These are phyloP conservation scores for Isabelozyma pseudorhagii DNA, from an alignment of 805 yeast species.

Conservation along the genomic window DNA sequence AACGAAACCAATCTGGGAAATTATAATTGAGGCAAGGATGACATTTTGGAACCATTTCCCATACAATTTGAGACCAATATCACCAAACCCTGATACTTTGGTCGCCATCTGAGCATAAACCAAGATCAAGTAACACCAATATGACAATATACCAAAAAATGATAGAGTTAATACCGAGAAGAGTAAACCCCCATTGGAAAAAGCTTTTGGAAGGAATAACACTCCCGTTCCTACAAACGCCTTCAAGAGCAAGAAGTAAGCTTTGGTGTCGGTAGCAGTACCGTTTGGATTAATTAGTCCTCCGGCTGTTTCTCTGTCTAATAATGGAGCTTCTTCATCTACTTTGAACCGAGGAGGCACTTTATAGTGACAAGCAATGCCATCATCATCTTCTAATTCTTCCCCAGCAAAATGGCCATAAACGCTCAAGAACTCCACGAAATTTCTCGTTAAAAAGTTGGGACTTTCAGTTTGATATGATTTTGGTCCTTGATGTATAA, in stretches of 20 bases:
- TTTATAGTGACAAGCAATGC: conserved; percentile 49
- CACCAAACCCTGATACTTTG: conserved; percentile 74
- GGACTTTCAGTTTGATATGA: conserved; percentile 18
- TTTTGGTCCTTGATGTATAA: conserved; percentile 35
- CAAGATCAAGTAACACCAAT: conserved; percentile 72
- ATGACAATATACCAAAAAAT: conserved; percentile 67
- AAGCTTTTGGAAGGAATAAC: conserved; percentile 65
- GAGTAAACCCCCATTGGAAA: conserved; percentile 66
- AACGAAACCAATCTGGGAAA: conserved; percentile 77
- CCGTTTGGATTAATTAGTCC: conserved; percentile 41
- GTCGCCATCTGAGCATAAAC: conserved; percentile 57
- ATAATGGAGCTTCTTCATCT: conserved; percentile 39
- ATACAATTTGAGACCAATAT: conserved; percentile 61
- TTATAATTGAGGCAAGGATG: conserved; percentile 59
- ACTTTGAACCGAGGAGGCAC: conserved; percentile 14
- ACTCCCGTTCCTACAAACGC: conserved; percentile 80
- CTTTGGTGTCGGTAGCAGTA: conserved; percentile 70
- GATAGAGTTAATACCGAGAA: conserved; percentile 53
- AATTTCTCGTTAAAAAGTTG: conserved; percentile 64
- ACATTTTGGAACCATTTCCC: conserved; percentile 64
- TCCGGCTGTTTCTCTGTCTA: conserved; percentile 8
- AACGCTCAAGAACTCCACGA: conserved; percentile 70
- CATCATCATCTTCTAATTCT: conserved; percentile 64
- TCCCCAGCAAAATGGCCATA: conserved; percentile 91
- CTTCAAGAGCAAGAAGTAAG: conserved; percentile 67